Percentiles rank a stretch among this genome's conserved stretches.
phyloP scores from a whole-genome alignment of 179 eudicot species.

The Vitellaria paradoxa region DNA sequence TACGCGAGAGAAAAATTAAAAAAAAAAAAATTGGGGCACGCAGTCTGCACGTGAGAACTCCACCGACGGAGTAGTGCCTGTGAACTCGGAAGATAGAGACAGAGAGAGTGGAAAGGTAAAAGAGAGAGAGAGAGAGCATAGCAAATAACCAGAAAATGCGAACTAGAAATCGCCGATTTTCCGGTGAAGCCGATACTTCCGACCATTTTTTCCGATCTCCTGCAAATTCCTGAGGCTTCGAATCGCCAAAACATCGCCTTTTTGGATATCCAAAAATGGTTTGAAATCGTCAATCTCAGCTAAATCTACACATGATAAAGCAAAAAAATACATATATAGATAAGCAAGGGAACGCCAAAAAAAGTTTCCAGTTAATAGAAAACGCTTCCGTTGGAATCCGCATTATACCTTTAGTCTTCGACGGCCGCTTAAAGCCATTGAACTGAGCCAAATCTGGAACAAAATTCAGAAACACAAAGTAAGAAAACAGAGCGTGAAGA shows the following conservation, averaged over 20 bases:
- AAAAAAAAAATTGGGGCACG: background rate
- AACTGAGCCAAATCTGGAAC: slow-evolving; percentile 52
- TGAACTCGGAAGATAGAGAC: background rate
- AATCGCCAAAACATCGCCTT: slow-evolving; percentile 49
- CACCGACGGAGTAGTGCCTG: slow-evolving; percentile 16
- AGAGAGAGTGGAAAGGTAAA: background rate
- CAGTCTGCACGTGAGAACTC: slow-evolving; percentile 11
- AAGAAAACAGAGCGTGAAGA: no score
- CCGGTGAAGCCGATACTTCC: slow-evolving; percentile 47
- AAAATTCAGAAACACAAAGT: background rate
- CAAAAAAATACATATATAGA: background rate
- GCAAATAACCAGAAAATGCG: slow-evolving; percentile 3
- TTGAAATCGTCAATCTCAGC: slow-evolving; percentile 38
- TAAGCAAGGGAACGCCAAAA: background rate
- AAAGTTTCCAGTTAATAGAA: background rate
- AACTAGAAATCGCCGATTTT: slow-evolving; percentile 62
- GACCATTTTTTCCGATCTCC: slow-evolving; percentile 33
- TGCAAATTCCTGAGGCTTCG: slow-evolving; percentile 66
- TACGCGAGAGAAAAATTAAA: slow-evolving; percentile 8
- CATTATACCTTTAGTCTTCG: slow-evolving; percentile 39
- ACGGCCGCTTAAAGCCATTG: slow-evolving; percentile 37
- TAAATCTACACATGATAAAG: slow-evolving; percentile 28
- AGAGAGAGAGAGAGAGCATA: background rate
- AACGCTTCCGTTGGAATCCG: background rate
- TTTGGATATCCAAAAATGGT: slow-evolving; percentile 24